phyloP scores from a whole-genome alignment of 2,329 filamentous ascomycete species.

The Xylaria sp. region DNA sequence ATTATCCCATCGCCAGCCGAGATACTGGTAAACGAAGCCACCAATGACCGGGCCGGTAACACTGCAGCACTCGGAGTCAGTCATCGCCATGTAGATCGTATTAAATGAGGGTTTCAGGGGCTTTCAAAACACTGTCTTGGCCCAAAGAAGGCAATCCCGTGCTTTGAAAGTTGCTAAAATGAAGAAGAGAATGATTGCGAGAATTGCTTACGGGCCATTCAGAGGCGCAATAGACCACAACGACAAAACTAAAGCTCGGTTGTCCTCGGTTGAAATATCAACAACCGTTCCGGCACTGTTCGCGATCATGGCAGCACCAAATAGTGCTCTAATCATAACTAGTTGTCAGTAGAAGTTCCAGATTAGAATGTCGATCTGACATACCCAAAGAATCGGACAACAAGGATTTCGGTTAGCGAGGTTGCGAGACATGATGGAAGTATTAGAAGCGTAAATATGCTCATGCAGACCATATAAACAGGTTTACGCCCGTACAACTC shows the following conservation, averaged over 20 bases:
- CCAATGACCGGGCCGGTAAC: slow-evolving; percentile 76
- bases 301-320: slow-evolving; percentile 81
- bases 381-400: slow-evolving; percentile 77
- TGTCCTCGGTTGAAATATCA: slow-evolving; percentile 83
- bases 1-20: slow-evolving; percentile 90
- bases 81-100: not conserved
- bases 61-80: too few relatives aligned
- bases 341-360: slow-evolving; percentile 36
- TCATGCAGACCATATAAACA: slow-evolving; percentile 75
- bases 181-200: too few relatives aligned
- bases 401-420: slow-evolving; percentile 74
- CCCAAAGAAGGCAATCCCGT: too few relatives aligned
- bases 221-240: slow-evolving; percentile 86
- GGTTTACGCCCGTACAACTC: slow-evolving; percentile 74
- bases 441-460: slow-evolving; percentile 73
- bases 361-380: slow-evolving; percentile 38
- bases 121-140: too few relatives aligned
- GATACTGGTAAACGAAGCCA: slow-evolving; percentile 78
- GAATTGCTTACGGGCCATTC: slow-evolving; percentile 62
- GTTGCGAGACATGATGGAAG: slow-evolving; percentile 77
- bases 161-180: too few relatives aligned
- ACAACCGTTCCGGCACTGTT: slow-evolving; percentile 85
- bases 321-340: slow-evolving; percentile 63
- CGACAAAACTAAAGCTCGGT: slow-evolving; percentile 83
- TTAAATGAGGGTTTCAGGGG: too few relatives aligned